Evolutionary conservation across 495 filamentous ascomycete species (phyloP), one percentile per base, ranked within the genome.

Genomic region (Talaromyces borbonicus): DNA sequence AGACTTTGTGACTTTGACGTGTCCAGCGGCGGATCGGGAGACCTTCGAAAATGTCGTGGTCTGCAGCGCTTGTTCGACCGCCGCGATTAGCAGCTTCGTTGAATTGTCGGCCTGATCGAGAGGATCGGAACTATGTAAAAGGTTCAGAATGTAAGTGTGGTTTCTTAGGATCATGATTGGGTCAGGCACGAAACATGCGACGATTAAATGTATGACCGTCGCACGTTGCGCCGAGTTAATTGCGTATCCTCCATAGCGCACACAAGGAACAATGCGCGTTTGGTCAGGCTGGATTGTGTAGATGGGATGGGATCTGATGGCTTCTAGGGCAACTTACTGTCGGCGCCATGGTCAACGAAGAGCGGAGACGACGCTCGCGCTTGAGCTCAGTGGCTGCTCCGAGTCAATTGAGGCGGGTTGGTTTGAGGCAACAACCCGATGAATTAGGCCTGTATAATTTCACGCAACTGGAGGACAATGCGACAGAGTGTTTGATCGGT

Each of bases 31-130:
- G 84, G 38, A 98, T 80, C 15, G 92, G 92, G 5, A 98, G 72
- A 35, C 92, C 89, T 63, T 97, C 90, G 50, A 95, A 92, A 54
- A 96, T 80, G 70, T 98, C 93, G 59, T 95, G 87, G 55, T 97
- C 92, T 35, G 84, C 78, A 57, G 84, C 81, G 44, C 85, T 80
- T 37, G 82, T 83, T 55, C 85, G 76, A 44, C 81, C 81, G n/a
- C n/a, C n/a, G 51, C 84, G 80, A 49, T 79, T 84, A 56, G 73
- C 75, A 50, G 70, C 79, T 50, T 80, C 61, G 47, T 55, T 58
- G 50, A 69, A 58, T 46, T 70, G 66, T 25, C 67, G 66, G 38
- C 61, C 66, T 16, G 63, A 67, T 44, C 63, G 69, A 6, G 68
- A 72, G 32, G 67, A 65, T 43, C 69, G 58, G 49, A 72, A 69